Percentiles rank a stretch among this genome's conserved stretches.
phyloP scores from a whole-genome alignment of 208 protist genomes.

The Acanthamoeba healyi region DNA sequence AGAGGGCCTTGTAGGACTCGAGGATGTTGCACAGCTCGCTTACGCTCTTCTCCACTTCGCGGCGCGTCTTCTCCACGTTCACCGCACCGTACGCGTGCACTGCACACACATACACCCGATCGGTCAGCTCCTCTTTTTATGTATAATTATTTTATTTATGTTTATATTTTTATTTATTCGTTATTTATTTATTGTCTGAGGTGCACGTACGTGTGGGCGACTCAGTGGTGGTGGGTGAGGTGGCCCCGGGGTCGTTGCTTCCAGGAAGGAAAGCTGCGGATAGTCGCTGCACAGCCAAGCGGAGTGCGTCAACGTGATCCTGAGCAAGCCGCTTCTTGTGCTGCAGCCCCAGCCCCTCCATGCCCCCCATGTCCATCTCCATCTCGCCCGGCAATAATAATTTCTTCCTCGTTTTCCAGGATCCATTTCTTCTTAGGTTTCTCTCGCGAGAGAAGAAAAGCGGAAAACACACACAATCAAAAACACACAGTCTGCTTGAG shows the following conservation, averaged over 20 bases:
- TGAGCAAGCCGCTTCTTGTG: not conserved
- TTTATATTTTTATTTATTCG: not conserved
- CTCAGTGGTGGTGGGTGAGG: not conserved
- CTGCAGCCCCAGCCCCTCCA: not conserved
- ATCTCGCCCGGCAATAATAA: not conserved
- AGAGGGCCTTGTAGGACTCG: constrained; percentile 30
- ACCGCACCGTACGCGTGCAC: not conserved
- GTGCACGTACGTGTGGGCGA: not conserved
- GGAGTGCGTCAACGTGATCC: not conserved
- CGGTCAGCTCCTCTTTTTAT: too few species aligned
- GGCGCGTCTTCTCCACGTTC: constrained; percentile 8
- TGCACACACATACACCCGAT: not conserved
- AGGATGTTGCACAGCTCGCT: not conserved
- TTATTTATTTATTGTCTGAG: not conserved
- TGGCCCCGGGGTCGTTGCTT: not conserved
- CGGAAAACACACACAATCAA: not conserved
- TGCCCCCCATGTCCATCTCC: not conserved
- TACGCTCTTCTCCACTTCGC: not conserved
- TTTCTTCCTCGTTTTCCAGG: not conserved
- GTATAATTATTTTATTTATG: not conserved
- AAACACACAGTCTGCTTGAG: not conserved
- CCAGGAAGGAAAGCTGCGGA: not conserved
- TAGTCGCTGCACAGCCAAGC: not conserved
- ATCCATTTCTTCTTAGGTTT: too few species aligned
- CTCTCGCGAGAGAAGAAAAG: too few species aligned